Evolutionary conservation across 495 filamentous ascomycete genomes (phyloP), one percentile per base, ranked within the genome.

Genomic region (Aspergillus nanangensis): DNA sequence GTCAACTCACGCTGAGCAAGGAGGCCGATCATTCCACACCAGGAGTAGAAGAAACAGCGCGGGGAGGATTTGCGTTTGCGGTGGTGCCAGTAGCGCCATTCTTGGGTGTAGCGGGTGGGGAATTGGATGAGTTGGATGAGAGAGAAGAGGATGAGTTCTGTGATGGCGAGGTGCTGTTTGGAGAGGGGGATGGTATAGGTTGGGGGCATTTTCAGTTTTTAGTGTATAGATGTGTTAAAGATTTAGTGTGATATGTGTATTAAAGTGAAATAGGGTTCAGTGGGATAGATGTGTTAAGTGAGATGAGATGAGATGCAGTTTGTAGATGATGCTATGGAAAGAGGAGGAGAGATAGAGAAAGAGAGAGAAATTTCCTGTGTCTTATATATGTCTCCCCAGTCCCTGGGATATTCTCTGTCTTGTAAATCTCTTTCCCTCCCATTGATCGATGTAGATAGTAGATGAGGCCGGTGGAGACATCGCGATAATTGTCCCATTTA

Each of bases 11-110:
- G 27, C 37, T 64, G 61, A 5, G 58, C 47, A 11, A 64, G 15
- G 1, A 64, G n/a, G 10, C 63, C 63, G 35, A 61, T 37, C 51
- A 67, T 53, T 9, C 58, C 59, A 32, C 38, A 61, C 56, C 63
- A 62, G 18, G 57, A 61, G 32, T 64, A 67, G 21, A 62, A 17
- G 14, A 51, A 35, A 27, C 63, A 64, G 2, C 61, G 57, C 10
- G 38, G 32, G n/a, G 24, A 17, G 14, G 38, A 50, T 39, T 54
- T 42, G 3, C 47, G 55, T 44, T 59, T 64, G 10, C 32, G 34
- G 29, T 67, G 61, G 37, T 64, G 63, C 61, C 63, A 67, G 39
- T 64, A 67, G 5, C 36, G 50, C 50, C 55, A 57, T 41, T 64
- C 63, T 39, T 67, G 63, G 23, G 51, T 47, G 21, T 47, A 67